Percentiles rank a stretch among this genome's conserved stretches.
Evolutionary conservation across 805 yeast genomes (phyloP).

Genomic region (Jamesozyma lodderae): DNA sequence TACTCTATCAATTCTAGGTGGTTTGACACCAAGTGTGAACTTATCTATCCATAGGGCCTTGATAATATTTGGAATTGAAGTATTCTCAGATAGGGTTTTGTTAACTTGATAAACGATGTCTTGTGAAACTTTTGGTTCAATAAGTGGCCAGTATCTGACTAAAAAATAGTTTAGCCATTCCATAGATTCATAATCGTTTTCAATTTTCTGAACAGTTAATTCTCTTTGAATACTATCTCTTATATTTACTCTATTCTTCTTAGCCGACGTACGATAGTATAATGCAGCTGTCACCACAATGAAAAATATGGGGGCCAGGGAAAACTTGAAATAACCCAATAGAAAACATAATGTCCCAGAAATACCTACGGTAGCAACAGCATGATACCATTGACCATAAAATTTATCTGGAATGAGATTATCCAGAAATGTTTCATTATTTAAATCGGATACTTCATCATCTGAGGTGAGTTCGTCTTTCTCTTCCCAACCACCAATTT

Average conservation of each 20-base stretch:
- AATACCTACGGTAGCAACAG: slow-evolving; percentile 55
- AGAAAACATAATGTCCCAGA: slow-evolving; percentile 68
- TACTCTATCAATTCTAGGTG: slow-evolving; percentile 83
- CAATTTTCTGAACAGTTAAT: slow-evolving; percentile 65
- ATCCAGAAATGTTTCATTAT: slow-evolving; percentile 65
- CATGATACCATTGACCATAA: slow-evolving; percentile 97
- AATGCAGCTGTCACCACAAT: slow-evolving; percentile 49
- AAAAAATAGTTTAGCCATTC: slow-evolving; percentile 87
- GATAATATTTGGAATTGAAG: slow-evolving; percentile 67
- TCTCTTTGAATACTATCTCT: slow-evolving; percentile 80
- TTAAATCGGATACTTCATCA: slow-evolving; percentile 62
- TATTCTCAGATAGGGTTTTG: slow-evolving; percentile 64
- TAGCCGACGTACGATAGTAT: slow-evolving; percentile 72
- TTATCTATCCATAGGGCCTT: slow-evolving; percentile 76
- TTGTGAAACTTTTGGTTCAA: slow-evolving; percentile 84
- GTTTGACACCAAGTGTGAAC: slow-evolving; percentile 87
- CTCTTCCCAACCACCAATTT: slow-evolving; percentile 80
- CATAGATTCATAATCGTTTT: slow-evolving; percentile 82
- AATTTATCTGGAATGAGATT: slow-evolving; percentile 60
- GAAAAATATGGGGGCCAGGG: slow-evolving; percentile 71
- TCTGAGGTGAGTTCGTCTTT: slow-evolving; percentile 51
- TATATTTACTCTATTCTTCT: slow-evolving; percentile 61
- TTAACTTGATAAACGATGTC: slow-evolving; percentile 77
- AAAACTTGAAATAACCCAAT: slow-evolving; percentile 65
- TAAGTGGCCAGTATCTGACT: slow-evolving; percentile 80